Evolutionary conservation across 148 eudicot species (phyloP), one percentile per base, ranked within the genome.

Genomic region (Nepenthes mirabilis): DNA sequence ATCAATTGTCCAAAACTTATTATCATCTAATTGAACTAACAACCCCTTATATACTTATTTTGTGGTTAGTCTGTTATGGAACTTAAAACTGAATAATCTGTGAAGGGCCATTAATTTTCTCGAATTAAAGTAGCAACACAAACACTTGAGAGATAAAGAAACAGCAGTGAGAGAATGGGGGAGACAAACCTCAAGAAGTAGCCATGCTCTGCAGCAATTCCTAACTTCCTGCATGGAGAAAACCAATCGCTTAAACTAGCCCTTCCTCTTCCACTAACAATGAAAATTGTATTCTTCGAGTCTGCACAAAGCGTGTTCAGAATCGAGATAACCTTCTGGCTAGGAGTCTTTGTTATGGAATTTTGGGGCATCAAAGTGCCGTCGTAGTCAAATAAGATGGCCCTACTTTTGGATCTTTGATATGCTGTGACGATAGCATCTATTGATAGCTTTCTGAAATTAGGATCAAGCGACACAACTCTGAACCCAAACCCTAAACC

Each of bases 151-250:
- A 49, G 13, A 6, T 11, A 49, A 11, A 49, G 10, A 10, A 11
- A 49, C 6, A 6, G 11, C 2, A 57, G 10, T n/a, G 10, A 37
- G n/a, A 14, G 23, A 56, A 1, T 9, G 50, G 33, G 1, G 14
- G 33, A 51, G 43, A 60, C 43, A 11, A 40, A 75, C 79, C 79
- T 75, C 65, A 75, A 59, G 60, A 58, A 75, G 43, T 66, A 75
- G 13, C 79, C 79, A 59, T 75, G 79, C 72, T 75, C 79, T 34
- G 79, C 79, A 12, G 79, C 79, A 63, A 75, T 70, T 52, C 79
- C 79, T 36, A 75, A 70, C 62, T 71, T 66, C 68, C 70, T 63
- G 72, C 79, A 75, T 3, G 79, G 69, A 58, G 75, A 70, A 57
- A 75, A 75, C 75, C 79, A 75, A 40, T 51, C n/a, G 56, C 79